Evolutionary conservation across 805 yeast genomes (phyloP), one percentile per base, ranked within the genome.

Genomic region (Wickerhamiella siamensis): DNA sequence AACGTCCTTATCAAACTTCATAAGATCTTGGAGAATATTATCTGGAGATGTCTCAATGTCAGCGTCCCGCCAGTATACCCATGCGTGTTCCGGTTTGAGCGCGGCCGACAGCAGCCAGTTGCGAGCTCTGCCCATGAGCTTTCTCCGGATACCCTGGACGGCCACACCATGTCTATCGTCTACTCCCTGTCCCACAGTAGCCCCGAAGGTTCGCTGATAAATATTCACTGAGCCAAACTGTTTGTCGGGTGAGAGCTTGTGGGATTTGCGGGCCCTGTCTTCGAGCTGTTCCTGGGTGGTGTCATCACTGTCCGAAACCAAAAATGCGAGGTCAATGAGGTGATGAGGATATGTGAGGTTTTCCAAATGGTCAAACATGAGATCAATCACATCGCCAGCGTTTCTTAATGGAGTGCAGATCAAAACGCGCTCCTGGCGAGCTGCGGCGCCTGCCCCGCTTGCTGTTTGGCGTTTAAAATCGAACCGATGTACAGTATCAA

Each of bases 51-150:
- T 77, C 58, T 87, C 95, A n/a, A 88, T 94, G 61, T 88, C 97
- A 10, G 91, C 95, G 64, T 88, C 97, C 61, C 97, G 70, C 97
- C 97, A 88, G 60, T 87, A 86, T 5, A 88, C 95, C 81, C 87
- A 86, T 5, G 94, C 77, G 58, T 88, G 97, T 58, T 88, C 77
- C 1, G 97, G 96, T 58, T 77, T 79, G 39, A 88, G 61, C 1
- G 95, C 93, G 5, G 80, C 84, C 1, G 88, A 66, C 57, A 86
- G 74, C 34, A 88, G 65, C 97, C 97, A 88, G 60, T 88, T 88
- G 59, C 97, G 71, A 4, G 96, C 96, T 45, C 86, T 70, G 4
- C 94, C 97, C 97, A 88, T 88, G 51, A 84, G 70, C 59, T 88
- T 88, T 54, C 97, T 70, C 58, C 97, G 71, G 36, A 93, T 93